Percentiles rank a stretch among this genome's conserved stretches.
Conservation (phyloP, 2,329 filamentous ascomycete species). For the Graphilbum sp. region DNA sequence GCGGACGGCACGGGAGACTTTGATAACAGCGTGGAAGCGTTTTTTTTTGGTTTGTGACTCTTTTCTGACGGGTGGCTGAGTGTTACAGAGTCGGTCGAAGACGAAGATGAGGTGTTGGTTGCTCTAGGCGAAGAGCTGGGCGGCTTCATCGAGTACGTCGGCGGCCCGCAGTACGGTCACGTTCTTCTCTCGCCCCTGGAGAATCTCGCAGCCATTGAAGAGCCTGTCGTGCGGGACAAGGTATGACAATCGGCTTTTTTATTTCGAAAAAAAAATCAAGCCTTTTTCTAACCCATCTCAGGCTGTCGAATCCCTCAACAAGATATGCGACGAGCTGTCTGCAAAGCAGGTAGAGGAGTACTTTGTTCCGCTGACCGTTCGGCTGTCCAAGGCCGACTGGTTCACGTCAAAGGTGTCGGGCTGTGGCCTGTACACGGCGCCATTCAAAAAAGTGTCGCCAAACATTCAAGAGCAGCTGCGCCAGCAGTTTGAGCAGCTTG, state of each 20-base stretch:
- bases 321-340: slow-evolving; percentile 89
- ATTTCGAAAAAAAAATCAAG: too few species aligned
- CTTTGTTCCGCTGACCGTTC: slow-evolving; percentile 89
- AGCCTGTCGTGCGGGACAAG: slow-evolving; percentile 96
- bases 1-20: too few species aligned
- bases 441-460: slow-evolving; percentile 80
- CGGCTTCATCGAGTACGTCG: slow-evolving; percentile 93
- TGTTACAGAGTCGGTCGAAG: slow-evolving; percentile 79
- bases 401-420: slow-evolving; percentile 99
- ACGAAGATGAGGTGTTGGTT: slow-evolving; percentile 95
- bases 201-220: slow-evolving; percentile 96
- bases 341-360: slow-evolving; percentile 88
- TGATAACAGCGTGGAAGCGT: too few species aligned
- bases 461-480: slow-evolving; percentile 82
- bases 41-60: too few species aligned
- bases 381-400: slow-evolving; percentile 98
- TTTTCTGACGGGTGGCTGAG: slow-evolving; percentile 1
- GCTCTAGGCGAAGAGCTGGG: slow-evolving; percentile 94
- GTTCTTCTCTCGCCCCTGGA: slow-evolving; percentile 93
- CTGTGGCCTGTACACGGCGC: slow-evolving; percentile 83
- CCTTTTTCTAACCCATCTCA: slow-evolving; percentile 24
- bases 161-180: slow-evolving; percentile 83
- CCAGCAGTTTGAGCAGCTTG: slow-evolving; percentile 80
- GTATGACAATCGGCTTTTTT: slow-evolving; percentile 31
- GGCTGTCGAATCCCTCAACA: slow-evolving; percentile 98